A percentile compares a stretch with the other conserved stretches of the same genome.
phyloP scores from a whole-genome alignment of 1,139 yeast species.

The Yamadazyma jaroonii region DNA sequence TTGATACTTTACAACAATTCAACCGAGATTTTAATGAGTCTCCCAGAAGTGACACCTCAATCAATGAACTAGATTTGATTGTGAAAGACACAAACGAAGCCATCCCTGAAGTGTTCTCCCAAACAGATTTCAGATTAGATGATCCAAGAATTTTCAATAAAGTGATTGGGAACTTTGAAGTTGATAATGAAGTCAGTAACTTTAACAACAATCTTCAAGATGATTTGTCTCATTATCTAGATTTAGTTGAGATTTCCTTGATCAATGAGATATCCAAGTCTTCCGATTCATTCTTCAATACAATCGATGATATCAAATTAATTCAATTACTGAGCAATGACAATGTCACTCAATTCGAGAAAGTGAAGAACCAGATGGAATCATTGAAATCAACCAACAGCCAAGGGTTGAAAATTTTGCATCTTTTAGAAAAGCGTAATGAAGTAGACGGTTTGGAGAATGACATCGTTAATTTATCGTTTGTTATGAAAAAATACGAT shows the following conservation, averaged over 20 bases:
- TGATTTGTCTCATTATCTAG: slow-evolving; percentile 76
- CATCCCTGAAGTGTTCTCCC: slow-evolving; percentile 71
- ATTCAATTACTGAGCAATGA: slow-evolving; percentile 57
- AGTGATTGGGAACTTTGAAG: slow-evolving; percentile 58
- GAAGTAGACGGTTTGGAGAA: slow-evolving; percentile 65
- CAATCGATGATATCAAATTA: slow-evolving; percentile 70
- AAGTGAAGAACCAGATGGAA: neutral
- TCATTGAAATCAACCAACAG: slow-evolving; percentile 35
- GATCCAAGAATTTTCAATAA: slow-evolving; percentile 81
- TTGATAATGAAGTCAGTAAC: slow-evolving; percentile 18
- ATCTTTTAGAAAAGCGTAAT: slow-evolving; percentile 50
- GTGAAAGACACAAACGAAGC: slow-evolving; percentile 19
- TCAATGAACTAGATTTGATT: slow-evolving; percentile 11
- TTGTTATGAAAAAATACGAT: slow-evolving; percentile 47
- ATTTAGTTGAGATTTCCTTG: slow-evolving; percentile 76
- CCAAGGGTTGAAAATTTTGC: slow-evolving; percentile 52
- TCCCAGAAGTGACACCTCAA: slow-evolving; percentile 4
- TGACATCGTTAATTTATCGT: slow-evolving; percentile 61
- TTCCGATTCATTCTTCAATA: slow-evolving; percentile 79
- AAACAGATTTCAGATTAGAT: slow-evolving; percentile 71
- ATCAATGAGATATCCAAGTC: slow-evolving; percentile 83
- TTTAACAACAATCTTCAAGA: slow-evolving; percentile 67
- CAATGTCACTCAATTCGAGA: slow-evolving; percentile 46
- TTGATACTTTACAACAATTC: slow-evolving; percentile 46
- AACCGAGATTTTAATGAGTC: slow-evolving; percentile 14